Conservation (phyloP, 2,329 filamentous ascomycete genomes). For the Diplodia corticola region DNA sequence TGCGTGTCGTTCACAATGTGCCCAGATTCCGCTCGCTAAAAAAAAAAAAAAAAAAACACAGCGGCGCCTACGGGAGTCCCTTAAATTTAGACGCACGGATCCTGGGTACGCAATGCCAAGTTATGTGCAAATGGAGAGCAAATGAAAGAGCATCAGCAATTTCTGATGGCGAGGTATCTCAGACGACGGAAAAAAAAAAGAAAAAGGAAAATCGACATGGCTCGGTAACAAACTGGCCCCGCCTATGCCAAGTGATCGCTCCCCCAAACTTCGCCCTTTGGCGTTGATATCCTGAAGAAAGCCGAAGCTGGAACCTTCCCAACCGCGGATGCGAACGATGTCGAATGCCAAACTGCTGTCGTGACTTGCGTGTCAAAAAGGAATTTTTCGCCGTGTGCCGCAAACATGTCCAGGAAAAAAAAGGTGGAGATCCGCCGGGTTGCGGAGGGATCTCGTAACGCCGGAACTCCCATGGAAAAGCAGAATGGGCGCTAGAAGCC, state of each 20-base stretch:
- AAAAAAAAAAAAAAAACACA: background rate
- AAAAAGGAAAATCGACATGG: too few relatives aligned
- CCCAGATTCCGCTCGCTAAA: slow-evolving; percentile 1
- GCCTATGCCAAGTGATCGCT: background rate
- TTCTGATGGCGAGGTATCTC: slow-evolving; percentile 12
- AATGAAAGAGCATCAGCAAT: background rate
- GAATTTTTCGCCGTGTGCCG: background rate
- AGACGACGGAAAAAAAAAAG: background rate
- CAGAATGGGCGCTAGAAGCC: background rate
- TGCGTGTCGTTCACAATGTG: background rate
- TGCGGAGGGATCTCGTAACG: background rate
- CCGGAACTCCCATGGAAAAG: slow-evolving; percentile 2
- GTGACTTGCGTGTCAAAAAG: slow-evolving; percentile 5
- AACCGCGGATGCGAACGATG: background rate
- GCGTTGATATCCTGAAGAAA: slow-evolving; percentile 5
- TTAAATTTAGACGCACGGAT: slow-evolving; percentile 17
- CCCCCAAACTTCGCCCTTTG: background rate
- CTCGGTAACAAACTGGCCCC: slow-evolving; percentile 4
- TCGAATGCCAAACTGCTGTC: slow-evolving; percentile 10
- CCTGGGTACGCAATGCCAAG: slow-evolving; percentile 14
- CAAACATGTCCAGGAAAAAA: background rate
- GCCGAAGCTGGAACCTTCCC: background rate
- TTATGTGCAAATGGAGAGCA: background rate
- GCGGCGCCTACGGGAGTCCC: background rate
- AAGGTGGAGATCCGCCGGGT: background rate